Evolutionary conservation across 2,329 filamentous ascomycete species (phyloP).

Genomic region (Hyphodiscus sp.): DNA sequence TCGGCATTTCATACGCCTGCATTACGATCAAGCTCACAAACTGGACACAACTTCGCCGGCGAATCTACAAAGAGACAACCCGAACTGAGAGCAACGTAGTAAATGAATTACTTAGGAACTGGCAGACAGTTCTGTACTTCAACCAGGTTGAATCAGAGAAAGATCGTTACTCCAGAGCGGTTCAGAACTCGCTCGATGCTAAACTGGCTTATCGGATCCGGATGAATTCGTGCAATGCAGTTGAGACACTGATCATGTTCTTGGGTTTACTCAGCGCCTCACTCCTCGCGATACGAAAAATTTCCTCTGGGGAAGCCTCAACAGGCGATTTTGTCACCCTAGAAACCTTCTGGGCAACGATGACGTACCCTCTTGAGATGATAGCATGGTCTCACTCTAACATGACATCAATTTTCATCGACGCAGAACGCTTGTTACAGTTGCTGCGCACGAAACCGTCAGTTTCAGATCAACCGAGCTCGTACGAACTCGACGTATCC

Average conservation of each 20-base stretch:
- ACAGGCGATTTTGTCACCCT: background rate
- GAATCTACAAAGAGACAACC: background rate
- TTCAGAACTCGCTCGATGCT: background rate
- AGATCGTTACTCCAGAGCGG: background rate
- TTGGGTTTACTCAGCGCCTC: background rate
- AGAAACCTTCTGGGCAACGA: background rate
- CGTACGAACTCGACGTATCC: background rate
- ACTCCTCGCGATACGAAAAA: background rate
- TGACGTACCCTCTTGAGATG: background rate
- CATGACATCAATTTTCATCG: background rate
- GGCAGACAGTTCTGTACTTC: constrained; percentile 1
- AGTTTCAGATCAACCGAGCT: background rate
- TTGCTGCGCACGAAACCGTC: background rate
- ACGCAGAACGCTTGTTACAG: background rate
- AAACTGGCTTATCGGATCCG: background rate
- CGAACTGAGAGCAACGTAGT: background rate
- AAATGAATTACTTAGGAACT: background rate
- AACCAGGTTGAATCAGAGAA: background rate
- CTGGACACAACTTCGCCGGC: background rate
- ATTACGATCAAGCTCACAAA: background rate
- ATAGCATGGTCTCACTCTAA: background rate
- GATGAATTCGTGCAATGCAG: background rate
- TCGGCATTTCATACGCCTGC: background rate
- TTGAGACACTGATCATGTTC: background rate
- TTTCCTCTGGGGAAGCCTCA: background rate